Evolutionary conservation across 2,329 filamentous ascomycete genomes (phyloP), one percentile per base, ranked within the genome.

Genomic region (Uncinocarpus reesii): DNA sequence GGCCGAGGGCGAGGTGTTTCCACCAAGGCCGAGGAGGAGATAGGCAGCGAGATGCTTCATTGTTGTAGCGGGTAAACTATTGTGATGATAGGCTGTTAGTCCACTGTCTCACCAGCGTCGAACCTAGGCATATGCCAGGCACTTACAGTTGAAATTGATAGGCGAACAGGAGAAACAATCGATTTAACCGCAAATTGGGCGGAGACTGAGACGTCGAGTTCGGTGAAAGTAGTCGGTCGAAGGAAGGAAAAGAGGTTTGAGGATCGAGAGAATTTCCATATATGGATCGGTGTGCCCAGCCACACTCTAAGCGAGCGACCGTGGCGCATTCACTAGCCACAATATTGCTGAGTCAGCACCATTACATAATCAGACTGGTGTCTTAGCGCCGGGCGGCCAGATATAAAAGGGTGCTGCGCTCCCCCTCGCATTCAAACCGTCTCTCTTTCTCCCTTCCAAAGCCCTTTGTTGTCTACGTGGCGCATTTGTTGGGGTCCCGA

Each of bases 1-100:
- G 64, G 85, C 86, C 58, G 85, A 88, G 63, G 92, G 92, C 57
- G 81, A 81, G 76, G 79, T 71, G 81, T 95, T 96, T 76, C 92
- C 92, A 71, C 80, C 90, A 63, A 96, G 84, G 76, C 77, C 75
- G 73, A 96, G 86, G 70, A 98, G 90, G 69, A 98, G 88, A 82
- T 94, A 96, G 71, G 92, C 90, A 71, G 92, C 92, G 78, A 98
- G 84, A 78, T 96, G 84, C 89, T 98, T 96, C 92, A 98, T 96
- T 87, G n/a, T 83, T 94, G 71, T 67, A 62, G 61, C 53, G 56
- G 40, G 55, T 56, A 53, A 42, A 31, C 49, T 45, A 21, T 32
- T 49, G 50, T 49, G 42, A 32, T 6, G 46, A 38, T 45, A 38
- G 36, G 20, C 36, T 51, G n/a, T n/a, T n/a, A n/a, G n/a, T n/a